Evolutionary conservation across 805 yeast species (phyloP), one percentile per base, ranked within the genome.

Genomic region (Pichia scutulata): DNA sequence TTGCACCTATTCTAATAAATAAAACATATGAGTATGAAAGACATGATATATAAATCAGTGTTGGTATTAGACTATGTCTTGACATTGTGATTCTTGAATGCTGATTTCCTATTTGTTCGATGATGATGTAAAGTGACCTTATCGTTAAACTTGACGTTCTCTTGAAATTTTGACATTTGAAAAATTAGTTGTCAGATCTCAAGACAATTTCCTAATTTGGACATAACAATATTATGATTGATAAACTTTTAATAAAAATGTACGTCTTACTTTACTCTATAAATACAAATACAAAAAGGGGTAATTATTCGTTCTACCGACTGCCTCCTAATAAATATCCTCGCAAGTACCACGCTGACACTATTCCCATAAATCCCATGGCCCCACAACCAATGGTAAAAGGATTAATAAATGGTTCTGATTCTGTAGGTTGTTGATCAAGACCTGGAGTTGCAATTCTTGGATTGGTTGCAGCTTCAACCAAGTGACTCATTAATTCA

Each of bases 391-490:
- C 83, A 51, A 86, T 69, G 16, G 84, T 68, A 10, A 77, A 69
- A 52, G 75, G 85, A 65, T 70, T 79, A 53, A 71, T 65, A 12
- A 62, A 23, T 55, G 59, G 74, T 70, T 61, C 85, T 13, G 70
- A 61, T 3, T 77, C 77, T 7, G 51, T 52, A 2, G 77, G 75
- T 48, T 82, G 90, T 0, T 84, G 86, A 37, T 84, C 86, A 39
- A 81, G 70, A 0, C 86, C 87, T 0, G 93, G 87, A 0, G 98
- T 92, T 7, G 89, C 85, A 7, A 74, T 65, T 41, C 82, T 78
- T 0, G 99, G 99, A 39, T 68, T 69, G 51, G 82, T 79, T 0
- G 98, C 96, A 0, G 95, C 93, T 56, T 89, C 95, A 0, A 90
- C 95, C 23, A 93, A 66, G 58, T 87, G 95, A 24, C 86, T 82